These are phyloP conservation scores for Domatiomyces globalis DNA, from an alignment of 2,329 filamentous ascomycete species.

Conservation along the genomic window DNA sequence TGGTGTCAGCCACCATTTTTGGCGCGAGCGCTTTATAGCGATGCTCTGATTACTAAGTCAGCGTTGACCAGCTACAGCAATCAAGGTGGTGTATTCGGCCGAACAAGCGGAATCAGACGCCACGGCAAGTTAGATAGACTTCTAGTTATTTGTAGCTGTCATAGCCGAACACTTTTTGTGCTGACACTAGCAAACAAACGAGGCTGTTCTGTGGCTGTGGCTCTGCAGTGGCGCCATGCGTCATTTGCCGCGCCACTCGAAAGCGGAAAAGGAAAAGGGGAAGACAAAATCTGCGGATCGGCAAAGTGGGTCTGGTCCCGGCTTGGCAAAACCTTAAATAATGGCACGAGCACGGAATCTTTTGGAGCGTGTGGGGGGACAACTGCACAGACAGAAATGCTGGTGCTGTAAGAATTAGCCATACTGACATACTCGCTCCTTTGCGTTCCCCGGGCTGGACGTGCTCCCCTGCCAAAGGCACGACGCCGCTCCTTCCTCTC, in stretches of 20 bases:
- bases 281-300: background rate
- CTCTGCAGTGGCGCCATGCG: background rate
- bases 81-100: background rate
- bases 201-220: background rate
- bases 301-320: background rate
- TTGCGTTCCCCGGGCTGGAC: background rate
- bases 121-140: background rate
- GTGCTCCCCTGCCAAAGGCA: background rate
- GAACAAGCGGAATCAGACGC: background rate
- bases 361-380: background rate
- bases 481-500: background rate
- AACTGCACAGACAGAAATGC: background rate
- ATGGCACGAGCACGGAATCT: background rate
- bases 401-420: too few relatives aligned
- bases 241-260: background rate
- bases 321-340: background rate
- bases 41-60: background rate
- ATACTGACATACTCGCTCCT: background rate
- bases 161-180: background rate
- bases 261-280: background rate
- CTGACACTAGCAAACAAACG: background rate
- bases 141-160: background rate
- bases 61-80: background rate
- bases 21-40: background rate
- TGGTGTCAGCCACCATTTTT: slow-evolving; percentile 73